A percentile compares a stretch with the other conserved stretches of the same genome.
Evolutionary conservation across 2,329 filamentous ascomycete genomes (phyloP).

Genomic region (Fusarium gaditjirri): DNA sequence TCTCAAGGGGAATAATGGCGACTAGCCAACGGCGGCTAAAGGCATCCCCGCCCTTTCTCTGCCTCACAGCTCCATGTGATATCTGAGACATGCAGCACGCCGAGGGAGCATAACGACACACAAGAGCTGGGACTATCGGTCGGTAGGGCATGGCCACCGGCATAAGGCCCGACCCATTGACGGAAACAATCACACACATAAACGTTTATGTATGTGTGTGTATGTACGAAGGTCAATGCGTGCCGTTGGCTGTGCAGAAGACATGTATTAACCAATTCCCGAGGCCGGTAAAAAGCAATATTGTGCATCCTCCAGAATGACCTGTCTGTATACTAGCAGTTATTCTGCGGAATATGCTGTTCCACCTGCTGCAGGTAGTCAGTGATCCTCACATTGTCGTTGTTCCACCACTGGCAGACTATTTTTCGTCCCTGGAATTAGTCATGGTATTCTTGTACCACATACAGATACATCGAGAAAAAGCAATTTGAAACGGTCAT

Average conservation of each 20-base stretch:
- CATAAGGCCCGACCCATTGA: slow-evolving; percentile 32
- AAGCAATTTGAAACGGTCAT: slow-evolving; percentile 33
- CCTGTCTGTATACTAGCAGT: not conserved
- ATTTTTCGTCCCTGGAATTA: not conserved
- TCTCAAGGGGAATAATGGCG: slow-evolving; percentile 28
- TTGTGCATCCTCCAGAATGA: slow-evolving; percentile 8
- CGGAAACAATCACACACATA: slow-evolving; percentile 28
- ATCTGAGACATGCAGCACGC: slow-evolving; percentile 42
- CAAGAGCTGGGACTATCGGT: slow-evolving; percentile 22
- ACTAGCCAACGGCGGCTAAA: slow-evolving; percentile 22
- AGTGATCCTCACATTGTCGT: not conserved
- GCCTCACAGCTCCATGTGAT: slow-evolving; percentile 39
- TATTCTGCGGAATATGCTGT: slow-evolving; percentile 2
- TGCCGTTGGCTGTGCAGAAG: slow-evolving; percentile 21
- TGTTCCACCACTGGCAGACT: not conserved
- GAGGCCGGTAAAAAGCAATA: slow-evolving; percentile 34
- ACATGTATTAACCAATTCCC: slow-evolving; percentile 11
- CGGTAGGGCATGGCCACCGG: slow-evolving; percentile 18
- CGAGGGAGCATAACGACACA: slow-evolving; percentile 20
- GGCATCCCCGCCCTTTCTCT: slow-evolving; percentile 20
- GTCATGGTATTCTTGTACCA: not conserved
- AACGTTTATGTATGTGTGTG: slow-evolving; percentile 15
- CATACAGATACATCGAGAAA: slow-evolving; percentile 12
- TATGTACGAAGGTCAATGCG: slow-evolving; percentile 26
- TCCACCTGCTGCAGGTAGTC: slow-evolving; percentile 4